Evolutionary conservation across 345 rosid species (phyloP).

Genomic region (Pelargonium nanum): DNA sequence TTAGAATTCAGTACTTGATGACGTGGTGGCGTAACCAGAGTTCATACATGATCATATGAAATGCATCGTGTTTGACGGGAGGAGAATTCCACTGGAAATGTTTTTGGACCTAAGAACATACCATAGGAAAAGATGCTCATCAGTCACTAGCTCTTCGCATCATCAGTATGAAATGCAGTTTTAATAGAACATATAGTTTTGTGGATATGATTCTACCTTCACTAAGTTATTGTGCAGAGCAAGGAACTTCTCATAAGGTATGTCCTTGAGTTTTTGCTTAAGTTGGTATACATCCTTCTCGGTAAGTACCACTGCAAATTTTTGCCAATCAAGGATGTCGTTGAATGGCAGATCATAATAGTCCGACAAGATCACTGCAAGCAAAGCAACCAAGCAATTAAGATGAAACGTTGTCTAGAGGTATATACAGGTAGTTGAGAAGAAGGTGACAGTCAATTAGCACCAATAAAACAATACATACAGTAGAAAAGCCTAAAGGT

Average conservation of each 20-base stretch:
- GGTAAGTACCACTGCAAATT: conserved; percentile 61
- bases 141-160: not conserved
- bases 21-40: conserved; percentile 91
- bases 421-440: not conserved
- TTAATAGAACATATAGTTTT: not conserved
- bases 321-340: conserved; percentile 69
- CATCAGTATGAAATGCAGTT: not conserved
- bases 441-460: not conserved
- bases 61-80: conserved; percentile 62
- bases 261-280: conserved; percentile 64
- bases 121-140: conserved; percentile 8
- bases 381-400: conserved; percentile 9
- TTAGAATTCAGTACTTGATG: conserved; percentile 45
- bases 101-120: conserved; percentile 61
- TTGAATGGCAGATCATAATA: conserved; percentile 91
- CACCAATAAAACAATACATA: not conserved
- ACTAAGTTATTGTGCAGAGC: conserved; percentile 63
- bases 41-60: conserved; percentile 94
- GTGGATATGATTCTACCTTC: conserved; percentile 34
- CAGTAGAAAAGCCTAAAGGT: not conserved
- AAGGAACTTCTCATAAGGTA: conserved; percentile 57
- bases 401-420: not conserved
- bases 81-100: conserved; percentile 96
- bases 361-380: conserved; percentile 74
- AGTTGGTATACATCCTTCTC: conserved; percentile 68